A percentile compares a stretch with the other conserved stretches of the same genome.
phyloP scores from a whole-genome alignment of 306 rosid genomes.

The Pueraria montana region DNA sequence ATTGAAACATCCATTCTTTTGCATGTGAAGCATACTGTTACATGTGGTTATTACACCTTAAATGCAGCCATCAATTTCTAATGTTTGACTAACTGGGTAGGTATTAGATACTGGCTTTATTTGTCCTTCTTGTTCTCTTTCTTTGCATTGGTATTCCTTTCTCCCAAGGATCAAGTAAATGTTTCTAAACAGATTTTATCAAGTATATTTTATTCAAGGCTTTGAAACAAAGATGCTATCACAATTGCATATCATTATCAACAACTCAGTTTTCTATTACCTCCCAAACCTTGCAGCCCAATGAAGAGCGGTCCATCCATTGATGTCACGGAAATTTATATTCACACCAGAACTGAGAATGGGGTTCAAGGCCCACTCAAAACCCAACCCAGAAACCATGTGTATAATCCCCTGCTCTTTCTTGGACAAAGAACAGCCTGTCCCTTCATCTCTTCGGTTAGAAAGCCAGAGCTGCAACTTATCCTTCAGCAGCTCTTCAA shows the following conservation, averaged over 20 bases:
- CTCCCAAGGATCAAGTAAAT: slow-evolving; percentile 10
- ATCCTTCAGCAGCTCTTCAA: slow-evolving; percentile 88
- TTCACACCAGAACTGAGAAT: slow-evolving; percentile 78
- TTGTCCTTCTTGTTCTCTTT: background rate
- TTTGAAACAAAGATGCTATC: slow-evolving; percentile 30
- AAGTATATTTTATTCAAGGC: slow-evolving; percentile 33
- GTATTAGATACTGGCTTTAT: slow-evolving; percentile 12
- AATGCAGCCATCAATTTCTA: slow-evolving; percentile 38
- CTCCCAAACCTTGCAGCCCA: slow-evolving; percentile 99
- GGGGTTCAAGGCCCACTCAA: slow-evolving; percentile 89
- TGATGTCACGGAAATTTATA: slow-evolving; percentile 95
- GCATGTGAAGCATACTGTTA: slow-evolving; percentile 16
- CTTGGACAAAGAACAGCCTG: slow-evolving; percentile 79
- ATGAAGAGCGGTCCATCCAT: slow-evolving; percentile 93
- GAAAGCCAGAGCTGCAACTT: slow-evolving; percentile 83
- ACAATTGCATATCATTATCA: slow-evolving; percentile 32
- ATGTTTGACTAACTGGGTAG: background rate
- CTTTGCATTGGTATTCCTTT: slow-evolving; percentile 5
- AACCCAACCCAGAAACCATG: slow-evolving; percentile 92
- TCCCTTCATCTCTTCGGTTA: slow-evolving; percentile 55
- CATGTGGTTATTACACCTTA: slow-evolving; percentile 1
- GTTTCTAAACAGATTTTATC: slow-evolving; percentile 19
- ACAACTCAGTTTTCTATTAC: slow-evolving; percentile 55
- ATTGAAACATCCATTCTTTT: slow-evolving; percentile 22
- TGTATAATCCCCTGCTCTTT: slow-evolving; percentile 94